phyloP scores from a whole-genome alignment of 2,329 filamentous ascomycete genomes.

The Eutypella sp. region DNA sequence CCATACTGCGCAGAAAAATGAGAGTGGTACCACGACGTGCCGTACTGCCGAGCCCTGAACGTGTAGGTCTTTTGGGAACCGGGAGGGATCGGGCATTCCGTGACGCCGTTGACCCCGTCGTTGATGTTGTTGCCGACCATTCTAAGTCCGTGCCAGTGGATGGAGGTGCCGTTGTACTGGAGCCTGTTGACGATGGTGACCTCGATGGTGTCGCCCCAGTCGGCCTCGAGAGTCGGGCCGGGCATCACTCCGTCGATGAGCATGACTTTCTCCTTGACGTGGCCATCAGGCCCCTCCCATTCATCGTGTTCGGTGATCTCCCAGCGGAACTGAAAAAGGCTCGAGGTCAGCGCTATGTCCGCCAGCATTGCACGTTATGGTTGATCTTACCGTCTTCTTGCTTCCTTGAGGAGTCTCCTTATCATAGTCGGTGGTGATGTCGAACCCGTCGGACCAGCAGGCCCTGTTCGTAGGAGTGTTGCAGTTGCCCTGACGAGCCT shows the following conservation, averaged over 20 bases:
- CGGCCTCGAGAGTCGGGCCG: slow-evolving; percentile 59
- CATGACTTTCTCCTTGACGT: slow-evolving; percentile 36
- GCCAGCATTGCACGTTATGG: neutral
- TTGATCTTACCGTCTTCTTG: slow-evolving; percentile 10
- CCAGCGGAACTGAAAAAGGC: slow-evolving; percentile 13
- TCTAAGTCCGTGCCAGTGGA: slow-evolving; percentile 36
- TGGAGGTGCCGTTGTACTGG: slow-evolving; percentile 31
- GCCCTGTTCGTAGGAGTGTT: slow-evolving; percentile 17
- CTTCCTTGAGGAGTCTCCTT: slow-evolving; percentile 12
- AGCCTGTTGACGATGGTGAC: slow-evolving; percentile 69
- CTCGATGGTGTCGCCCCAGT: slow-evolving; percentile 59
- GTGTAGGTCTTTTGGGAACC: slow-evolving; percentile 17
- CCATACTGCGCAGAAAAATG: slow-evolving; percentile 39
- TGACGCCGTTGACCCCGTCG: slow-evolving; percentile 33
- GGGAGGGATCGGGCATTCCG: slow-evolving; percentile 28
- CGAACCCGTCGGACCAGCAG: slow-evolving; percentile 20
- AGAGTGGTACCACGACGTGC: slow-evolving; percentile 34
- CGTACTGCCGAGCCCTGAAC: slow-evolving; percentile 19
- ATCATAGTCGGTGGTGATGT: slow-evolving; percentile 24
- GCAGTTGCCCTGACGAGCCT: slow-evolving; percentile 8
- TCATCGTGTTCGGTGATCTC: slow-evolving; percentile 17
- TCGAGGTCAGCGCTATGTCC: slow-evolving; percentile 32
- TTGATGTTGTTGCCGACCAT: slow-evolving; percentile 30
- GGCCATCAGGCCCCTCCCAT: slow-evolving; percentile 20
- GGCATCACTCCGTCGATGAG: slow-evolving; percentile 63